A percentile compares a stretch with the other conserved stretches of the same genome.
Conservation (phyloP, 495 filamentous ascomycete species). For the Letharia columbiana region DNA sequence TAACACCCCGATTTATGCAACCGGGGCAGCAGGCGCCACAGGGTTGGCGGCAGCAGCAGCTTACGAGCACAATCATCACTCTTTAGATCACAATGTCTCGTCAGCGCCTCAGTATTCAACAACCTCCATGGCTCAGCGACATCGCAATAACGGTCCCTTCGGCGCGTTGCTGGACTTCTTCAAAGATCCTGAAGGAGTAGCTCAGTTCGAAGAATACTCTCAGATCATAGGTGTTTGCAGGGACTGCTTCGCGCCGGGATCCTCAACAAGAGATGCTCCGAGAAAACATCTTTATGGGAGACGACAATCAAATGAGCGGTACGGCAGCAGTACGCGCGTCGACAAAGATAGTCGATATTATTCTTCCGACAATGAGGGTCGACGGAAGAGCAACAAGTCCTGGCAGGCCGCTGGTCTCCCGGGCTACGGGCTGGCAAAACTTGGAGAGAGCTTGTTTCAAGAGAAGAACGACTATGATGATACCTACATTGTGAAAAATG, state of each 20-base stretch:
- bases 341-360: slow-evolving; percentile 52
- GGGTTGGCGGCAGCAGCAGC: slow-evolving; percentile 37
- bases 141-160: slow-evolving; percentile 46
- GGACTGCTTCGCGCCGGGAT: slow-evolving; percentile 58
- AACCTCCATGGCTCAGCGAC: slow-evolving; percentile 37
- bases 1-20: slow-evolving; percentile 39
- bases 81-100: slow-evolving; percentile 15
- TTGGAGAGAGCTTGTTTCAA: slow-evolving; percentile 45
- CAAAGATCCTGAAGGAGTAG: slow-evolving; percentile 59
- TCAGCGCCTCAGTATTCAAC: slow-evolving; percentile 10
- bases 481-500: slow-evolving; percentile 48
- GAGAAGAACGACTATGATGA: slow-evolving; percentile 49
- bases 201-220: slow-evolving; percentile 64
- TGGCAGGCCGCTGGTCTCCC: slow-evolving; percentile 45
- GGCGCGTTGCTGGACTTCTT: slow-evolving; percentile 54
- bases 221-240: slow-evolving; percentile 62
- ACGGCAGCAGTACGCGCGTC: slow-evolving; percentile 40
- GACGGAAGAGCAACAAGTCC: slow-evolving; percentile 40
- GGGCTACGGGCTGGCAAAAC: slow-evolving; percentile 39
- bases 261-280: slow-evolving; percentile 52
- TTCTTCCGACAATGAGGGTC: slow-evolving; percentile 46
- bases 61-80: slow-evolving; percentile 24
- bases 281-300: slow-evolving; percentile 51
- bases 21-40: slow-evolving; percentile 41
- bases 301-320: slow-evolving; percentile 38